Evolutionary conservation across 1,284 basidiomycete species (phyloP).

Genomic region (Malassezia furfur): DNA sequence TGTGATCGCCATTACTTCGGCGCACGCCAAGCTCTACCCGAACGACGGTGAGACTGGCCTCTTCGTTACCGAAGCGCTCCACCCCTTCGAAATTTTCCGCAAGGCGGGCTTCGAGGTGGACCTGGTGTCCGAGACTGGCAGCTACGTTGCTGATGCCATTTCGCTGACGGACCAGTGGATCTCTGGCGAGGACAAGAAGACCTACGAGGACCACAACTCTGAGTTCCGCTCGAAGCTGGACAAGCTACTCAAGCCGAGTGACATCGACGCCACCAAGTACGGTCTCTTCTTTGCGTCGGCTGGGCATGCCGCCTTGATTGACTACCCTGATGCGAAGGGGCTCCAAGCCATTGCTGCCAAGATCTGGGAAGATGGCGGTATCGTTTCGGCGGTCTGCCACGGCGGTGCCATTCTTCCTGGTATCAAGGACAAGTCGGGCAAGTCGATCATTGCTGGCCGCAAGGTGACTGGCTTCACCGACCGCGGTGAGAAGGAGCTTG

Average conservation of each 20-base stretch:
- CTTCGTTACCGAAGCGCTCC: slow-evolving; percentile 10
- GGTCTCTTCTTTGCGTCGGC: slow-evolving; percentile 14
- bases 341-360: slow-evolving; percentile 13
- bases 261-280: slow-evolving; percentile 13
- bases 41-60: slow-evolving; percentile 11
- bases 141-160: neutral
- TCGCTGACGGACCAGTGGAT: slow-evolving; percentile 13
- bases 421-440: slow-evolving; percentile 8
- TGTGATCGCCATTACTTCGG: slow-evolving; percentile 7
- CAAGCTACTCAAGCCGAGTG: slow-evolving; percentile 6
- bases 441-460: slow-evolving; percentile 15
- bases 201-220: slow-evolving; percentile 7
- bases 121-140: slow-evolving; percentile 10
- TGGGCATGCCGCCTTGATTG: slow-evolving; percentile 19
- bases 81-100: slow-evolving; percentile 9
- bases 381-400: slow-evolving; percentile 23
- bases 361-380: slow-evolving; percentile 18
- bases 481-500: slow-evolving; percentile 14
- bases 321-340: slow-evolving; percentile 15
- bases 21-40: slow-evolving; percentile 4
- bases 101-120: slow-evolving; percentile 16
- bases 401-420: slow-evolving; percentile 16
- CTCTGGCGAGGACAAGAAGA: slow-evolving; percentile 1
- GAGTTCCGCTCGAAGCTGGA: slow-evolving; percentile 14
- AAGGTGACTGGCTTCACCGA: slow-evolving; percentile 19